Evolutionary conservation across 2,329 filamentous ascomycete species (phyloP), one percentile per base, ranked within the genome.

Genomic region (Aspergillus amoenus): DNA sequence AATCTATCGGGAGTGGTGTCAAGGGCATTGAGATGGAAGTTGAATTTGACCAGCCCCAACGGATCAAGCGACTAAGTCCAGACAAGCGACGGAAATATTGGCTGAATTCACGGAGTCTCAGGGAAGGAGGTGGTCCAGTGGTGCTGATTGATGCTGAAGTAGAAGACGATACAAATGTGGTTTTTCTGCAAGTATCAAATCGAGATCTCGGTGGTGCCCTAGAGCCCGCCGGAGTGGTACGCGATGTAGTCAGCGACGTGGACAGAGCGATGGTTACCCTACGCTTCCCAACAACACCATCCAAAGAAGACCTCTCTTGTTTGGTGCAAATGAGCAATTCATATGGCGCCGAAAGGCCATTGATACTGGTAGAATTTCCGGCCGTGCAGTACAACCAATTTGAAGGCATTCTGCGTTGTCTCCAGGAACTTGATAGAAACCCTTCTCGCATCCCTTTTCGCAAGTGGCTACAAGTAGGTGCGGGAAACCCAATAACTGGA

Each of bases 301-400:
- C 45, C 22, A 11, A 34, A 4, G 9, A 8, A 4, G 56, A 55
- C 22, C 24, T 55, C n/a, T n/a, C 41, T 12, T 30, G 30, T 2
- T n/a, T 58, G 3, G 18, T 58, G 15, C 37, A 40, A 3, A 47
- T 43, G 13, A 27, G 30, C 7, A 21, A 21, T 11, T 17, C 41
- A 41, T 32, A 7, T 34, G n/a, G 21, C 18, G 5, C 37, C n/a
- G n/a, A 24, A 5, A 30, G 44, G 27, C 48, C 48, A 13, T 37
- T 58, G 11, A 46, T 61, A n/a, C 48, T 61, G n/a, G 48, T 58
- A 1, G 59, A 61, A 21, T 61, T 61, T 44, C 56, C 59, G 13
- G 56, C 52, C 11, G 18, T 61, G 17, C 52, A 52, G 24, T 61
- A 56, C 27, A 61, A 58, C 9, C 43, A 45, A 5, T 61, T 58